Conservation (phyloP, 768 basidiomycete species). For the Lactarius trivialis region DNA sequence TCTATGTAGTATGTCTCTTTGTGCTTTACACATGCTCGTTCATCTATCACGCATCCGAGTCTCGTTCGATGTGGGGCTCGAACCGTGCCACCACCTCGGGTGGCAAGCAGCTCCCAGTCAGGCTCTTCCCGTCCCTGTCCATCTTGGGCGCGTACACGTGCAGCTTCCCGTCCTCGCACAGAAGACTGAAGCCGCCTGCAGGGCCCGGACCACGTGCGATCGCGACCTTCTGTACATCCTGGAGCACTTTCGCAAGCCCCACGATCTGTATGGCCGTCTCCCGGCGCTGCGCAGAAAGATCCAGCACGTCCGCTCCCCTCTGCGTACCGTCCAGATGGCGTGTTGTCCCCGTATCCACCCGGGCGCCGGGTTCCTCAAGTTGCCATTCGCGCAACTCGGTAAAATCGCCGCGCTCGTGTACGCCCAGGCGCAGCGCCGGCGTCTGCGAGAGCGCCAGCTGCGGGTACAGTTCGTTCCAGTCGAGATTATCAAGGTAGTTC, state of each 20-base stretch:
- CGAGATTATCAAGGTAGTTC: constrained; percentile 27
- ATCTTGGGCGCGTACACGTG: not conserved
- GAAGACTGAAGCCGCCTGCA: not conserved
- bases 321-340: not conserved
- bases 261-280: not conserved
- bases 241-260: constrained; percentile 11
- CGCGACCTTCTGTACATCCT: constrained; percentile 14
- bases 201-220: constrained; percentile 11
- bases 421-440: constrained; percentile 49
- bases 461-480: constrained; percentile 58
- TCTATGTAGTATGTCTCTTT: no score
- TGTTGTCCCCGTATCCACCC: not conserved
- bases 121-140: not conserved
- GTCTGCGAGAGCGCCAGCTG: constrained; percentile 70
- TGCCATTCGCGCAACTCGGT: constrained; percentile 40
- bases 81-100: constrained; percentile 8
- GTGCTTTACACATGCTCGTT: not conserved
- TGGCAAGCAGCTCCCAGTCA: constrained; percentile 10
- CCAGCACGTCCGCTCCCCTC: not conserved
- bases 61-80: not conserved
- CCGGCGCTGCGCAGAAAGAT: not conserved
- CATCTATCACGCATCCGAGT: not conserved
- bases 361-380: constrained; percentile 21
- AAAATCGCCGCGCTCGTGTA: constrained; percentile 53
- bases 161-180: constrained; percentile 7